A percentile compares a stretch with the other conserved stretches of the same genome.
phyloP scores from a whole-genome alignment of 495 filamentous ascomycete genomes.

The Annulohypoxylon bovei region DNA sequence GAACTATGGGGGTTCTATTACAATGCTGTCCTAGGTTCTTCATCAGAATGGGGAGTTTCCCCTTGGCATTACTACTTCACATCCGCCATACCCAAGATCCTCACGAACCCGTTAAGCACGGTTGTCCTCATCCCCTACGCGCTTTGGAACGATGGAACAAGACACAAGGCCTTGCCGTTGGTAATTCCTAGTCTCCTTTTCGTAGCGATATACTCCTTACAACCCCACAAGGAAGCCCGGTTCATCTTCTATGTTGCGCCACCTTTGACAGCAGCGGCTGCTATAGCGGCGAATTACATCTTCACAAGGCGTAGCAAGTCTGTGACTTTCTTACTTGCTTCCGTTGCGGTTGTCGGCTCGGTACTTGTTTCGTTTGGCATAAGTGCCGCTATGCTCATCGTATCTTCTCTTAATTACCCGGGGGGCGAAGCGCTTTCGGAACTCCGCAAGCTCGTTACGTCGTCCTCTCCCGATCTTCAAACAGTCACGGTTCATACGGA shows the following conservation, averaged over 20 bases:
- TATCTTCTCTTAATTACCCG: conserved; percentile 88
- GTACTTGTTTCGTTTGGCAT: conserved; percentile 66
- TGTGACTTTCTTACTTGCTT: conserved; percentile 64
- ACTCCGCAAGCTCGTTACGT: conserved; percentile 62
- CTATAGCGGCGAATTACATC: conserved; percentile 76
- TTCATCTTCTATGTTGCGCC: conserved; percentile 94
- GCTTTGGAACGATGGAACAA: conserved; percentile 60
- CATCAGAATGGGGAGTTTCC: conserved; percentile 86
- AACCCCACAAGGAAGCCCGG: conserved; percentile 96
- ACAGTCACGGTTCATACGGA: conserved; percentile 75
- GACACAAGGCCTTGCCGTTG: conserved; percentile 58
- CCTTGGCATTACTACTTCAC: conserved; percentile 87
- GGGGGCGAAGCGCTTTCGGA: conserved; percentile 74
- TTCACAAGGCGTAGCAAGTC: conserved; percentile 74
- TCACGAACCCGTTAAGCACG: conserved; percentile 78
- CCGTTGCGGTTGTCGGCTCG: conserved; percentile 64
- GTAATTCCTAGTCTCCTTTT: conserved; percentile 76
- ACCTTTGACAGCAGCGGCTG: conserved; percentile 78
- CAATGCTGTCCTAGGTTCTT: conserved; percentile 82
- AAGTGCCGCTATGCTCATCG: conserved; percentile 71
- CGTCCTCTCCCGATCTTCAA: conserved; percentile 45
- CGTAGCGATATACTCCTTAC: conserved; percentile 78
- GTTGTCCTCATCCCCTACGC: conserved; percentile 72
- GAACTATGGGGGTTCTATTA: conserved; percentile 90
- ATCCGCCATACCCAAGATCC: conserved; percentile 80